These are phyloP conservation scores for Mycosarcoma maydis DNA, from an alignment of 1,284 basidiomycete species.

Conservation along the genomic window DNA sequence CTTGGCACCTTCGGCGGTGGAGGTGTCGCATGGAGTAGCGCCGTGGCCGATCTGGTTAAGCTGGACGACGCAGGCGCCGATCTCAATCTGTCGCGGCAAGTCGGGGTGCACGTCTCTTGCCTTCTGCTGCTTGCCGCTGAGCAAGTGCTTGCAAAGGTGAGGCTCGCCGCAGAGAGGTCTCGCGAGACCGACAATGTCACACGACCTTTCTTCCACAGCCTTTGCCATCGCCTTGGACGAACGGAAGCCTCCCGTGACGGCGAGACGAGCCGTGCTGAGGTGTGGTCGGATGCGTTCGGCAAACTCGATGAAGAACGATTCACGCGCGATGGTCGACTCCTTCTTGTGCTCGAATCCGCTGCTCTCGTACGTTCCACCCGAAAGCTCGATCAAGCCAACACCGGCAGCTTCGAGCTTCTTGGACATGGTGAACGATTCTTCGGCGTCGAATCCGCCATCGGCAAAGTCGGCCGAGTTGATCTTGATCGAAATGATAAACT, in stretches of 20 bases:
- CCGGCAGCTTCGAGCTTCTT: slow-evolving; percentile 58
- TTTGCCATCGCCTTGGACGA: slow-evolving; percentile 73
- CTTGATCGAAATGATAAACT: slow-evolving; percentile 85
- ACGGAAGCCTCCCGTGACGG: slow-evolving; percentile 83
- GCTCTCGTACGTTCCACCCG: slow-evolving; percentile 84
- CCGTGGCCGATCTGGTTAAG: slow-evolving; percentile 35
- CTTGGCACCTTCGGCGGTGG: slow-evolving; percentile 51
- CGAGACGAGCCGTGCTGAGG: slow-evolving; percentile 70
- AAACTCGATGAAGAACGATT: slow-evolving; percentile 68
- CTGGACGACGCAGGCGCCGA: slow-evolving; percentile 45
- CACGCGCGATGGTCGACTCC: slow-evolving; percentile 68
- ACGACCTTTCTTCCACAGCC: slow-evolving; percentile 67
- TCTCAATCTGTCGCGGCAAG: slow-evolving; percentile 33
- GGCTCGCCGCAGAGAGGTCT: slow-evolving; percentile 44
- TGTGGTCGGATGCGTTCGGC: slow-evolving; percentile 66
- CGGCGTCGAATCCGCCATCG: slow-evolving; percentile 69
- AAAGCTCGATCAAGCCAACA: slow-evolving; percentile 85
- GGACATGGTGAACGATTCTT: slow-evolving; percentile 75
- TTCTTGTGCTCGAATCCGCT: slow-evolving; percentile 71
- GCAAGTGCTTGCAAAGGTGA: slow-evolving; percentile 41
- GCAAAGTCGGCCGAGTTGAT: slow-evolving; percentile 84
- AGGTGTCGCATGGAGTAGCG: slow-evolving; percentile 23
- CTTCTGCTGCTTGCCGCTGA: slow-evolving; percentile 31
- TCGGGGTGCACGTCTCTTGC: slow-evolving; percentile 30
- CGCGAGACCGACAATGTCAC: slow-evolving; percentile 50